These are phyloP conservation scores for Musa acuminata DNA, from an alignment of 176 grass and related monocot genomes.

Conservation along the genomic window DNA sequence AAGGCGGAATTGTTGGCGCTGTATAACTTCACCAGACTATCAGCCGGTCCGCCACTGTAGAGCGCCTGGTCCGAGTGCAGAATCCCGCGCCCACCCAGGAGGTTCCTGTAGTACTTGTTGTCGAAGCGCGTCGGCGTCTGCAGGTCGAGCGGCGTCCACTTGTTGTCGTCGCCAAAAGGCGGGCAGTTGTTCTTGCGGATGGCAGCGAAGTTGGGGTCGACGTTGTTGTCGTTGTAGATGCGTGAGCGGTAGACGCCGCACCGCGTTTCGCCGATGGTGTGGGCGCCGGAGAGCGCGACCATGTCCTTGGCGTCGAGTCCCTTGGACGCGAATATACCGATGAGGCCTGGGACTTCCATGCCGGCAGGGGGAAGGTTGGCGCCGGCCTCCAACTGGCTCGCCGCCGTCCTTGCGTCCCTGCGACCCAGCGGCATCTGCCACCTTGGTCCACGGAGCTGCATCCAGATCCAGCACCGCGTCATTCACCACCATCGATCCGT, in stretches of 20 bases:
- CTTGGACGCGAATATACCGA: not conserved
- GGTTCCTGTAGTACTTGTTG: slow-evolving; percentile 47
- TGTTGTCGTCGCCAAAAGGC: slow-evolving; percentile 25
- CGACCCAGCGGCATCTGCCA: not conserved
- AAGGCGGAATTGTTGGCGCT: slow-evolving; percentile 19
- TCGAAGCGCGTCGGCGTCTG: slow-evolving; percentile 35
- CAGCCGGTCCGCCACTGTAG: slow-evolving; percentile 17
- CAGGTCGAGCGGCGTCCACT: slow-evolving; percentile 27
- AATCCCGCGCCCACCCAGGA: slow-evolving; percentile 28
- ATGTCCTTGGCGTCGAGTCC: not conserved
- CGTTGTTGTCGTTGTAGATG: slow-evolving; percentile 28
- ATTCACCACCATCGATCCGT: too few species aligned
- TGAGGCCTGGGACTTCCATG: not conserved
- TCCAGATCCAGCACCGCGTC: not conserved
- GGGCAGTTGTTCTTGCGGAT: slow-evolving; percentile 29
- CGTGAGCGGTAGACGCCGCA: slow-evolving; percentile 33
- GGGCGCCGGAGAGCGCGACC: slow-evolving; percentile 25
- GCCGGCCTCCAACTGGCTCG: not conserved
- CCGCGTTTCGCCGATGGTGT: slow-evolving; percentile 35
- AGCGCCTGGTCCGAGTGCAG: slow-evolving; percentile 41
- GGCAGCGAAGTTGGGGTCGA: slow-evolving; percentile 21
- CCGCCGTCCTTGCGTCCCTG: not conserved
- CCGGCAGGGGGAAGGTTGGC: not conserved
- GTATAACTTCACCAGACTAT: slow-evolving; percentile 31
- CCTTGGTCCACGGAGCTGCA: not conserved